These are phyloP conservation scores for Grosmannia serpens DNA, from an alignment of 2,329 filamentous ascomycete species.

Conservation along the genomic window DNA sequence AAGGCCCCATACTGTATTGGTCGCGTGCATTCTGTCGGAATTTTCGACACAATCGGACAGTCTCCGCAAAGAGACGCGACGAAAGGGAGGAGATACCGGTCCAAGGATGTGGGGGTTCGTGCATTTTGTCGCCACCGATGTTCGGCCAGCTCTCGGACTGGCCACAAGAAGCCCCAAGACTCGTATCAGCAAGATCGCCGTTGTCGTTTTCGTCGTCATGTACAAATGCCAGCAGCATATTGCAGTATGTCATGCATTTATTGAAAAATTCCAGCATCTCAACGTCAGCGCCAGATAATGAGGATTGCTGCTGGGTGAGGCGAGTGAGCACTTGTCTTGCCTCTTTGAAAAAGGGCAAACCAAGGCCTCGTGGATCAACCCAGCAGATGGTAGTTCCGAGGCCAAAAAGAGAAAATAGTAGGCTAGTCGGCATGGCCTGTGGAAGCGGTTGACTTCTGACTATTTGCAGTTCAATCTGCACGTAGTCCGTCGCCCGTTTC, in stretches of 20 bases:
- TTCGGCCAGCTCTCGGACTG: neutral
- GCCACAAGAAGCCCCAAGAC: neutral
- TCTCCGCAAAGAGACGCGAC: constrained; percentile 20
- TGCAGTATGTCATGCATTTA: constrained; percentile 26
- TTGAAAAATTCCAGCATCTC: constrained; percentile 24
- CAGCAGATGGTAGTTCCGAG: constrained; percentile 27
- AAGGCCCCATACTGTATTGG: constrained; percentile 9
- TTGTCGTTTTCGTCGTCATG: constrained; percentile 17
- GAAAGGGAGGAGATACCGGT: constrained; percentile 23
- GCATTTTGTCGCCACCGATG: neutral
- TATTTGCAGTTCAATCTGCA: constrained; percentile 21
- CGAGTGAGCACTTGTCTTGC: constrained; percentile 5
- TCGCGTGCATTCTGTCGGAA: constrained; percentile 16
- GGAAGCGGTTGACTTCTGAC: constrained; percentile 6
- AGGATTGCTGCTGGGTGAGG: neutral
- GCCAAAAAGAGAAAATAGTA: constrained; percentile 25
- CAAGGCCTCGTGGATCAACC: constrained; percentile 19
- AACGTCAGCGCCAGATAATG: constrained; percentile 10
- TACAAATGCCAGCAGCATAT: constrained; percentile 25
- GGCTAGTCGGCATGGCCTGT: constrained; percentile 18
- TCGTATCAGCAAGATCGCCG: neutral
- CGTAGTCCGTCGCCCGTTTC: constrained; percentile 19
- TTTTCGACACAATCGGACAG: constrained; percentile 21
- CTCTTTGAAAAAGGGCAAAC: constrained; percentile 9
- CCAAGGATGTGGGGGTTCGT: constrained; percentile 22